phyloP scores from a whole-genome alignment of 1,284 basidiomycete species.

The Cutaneotrichosporon sp. region DNA sequence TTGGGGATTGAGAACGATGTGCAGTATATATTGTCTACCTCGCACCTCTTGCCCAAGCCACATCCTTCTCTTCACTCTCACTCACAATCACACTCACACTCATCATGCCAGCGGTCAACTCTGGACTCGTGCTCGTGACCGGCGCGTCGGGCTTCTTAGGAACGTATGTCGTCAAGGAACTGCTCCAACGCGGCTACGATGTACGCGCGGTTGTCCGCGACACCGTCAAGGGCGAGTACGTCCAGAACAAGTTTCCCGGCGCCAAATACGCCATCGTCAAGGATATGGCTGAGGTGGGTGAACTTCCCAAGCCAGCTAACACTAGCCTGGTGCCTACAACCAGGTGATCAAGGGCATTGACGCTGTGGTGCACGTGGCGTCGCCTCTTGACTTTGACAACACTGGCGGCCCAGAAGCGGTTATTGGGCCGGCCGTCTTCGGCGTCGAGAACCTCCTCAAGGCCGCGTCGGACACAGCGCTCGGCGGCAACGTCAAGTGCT shows the following conservation, averaged over 20 bases:
- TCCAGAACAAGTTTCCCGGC: slow-evolving; percentile 53
- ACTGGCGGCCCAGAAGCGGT: neutral
- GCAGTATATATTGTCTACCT: no score
- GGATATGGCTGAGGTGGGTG: slow-evolving; percentile 59
- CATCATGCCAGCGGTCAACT: slow-evolving; percentile 53
- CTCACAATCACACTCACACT: neutral
- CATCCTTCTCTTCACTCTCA: neutral
- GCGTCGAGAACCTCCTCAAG: slow-evolving; percentile 7
- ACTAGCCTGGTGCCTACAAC: slow-evolving; percentile 64
- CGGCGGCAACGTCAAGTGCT: slow-evolving; percentile 7
- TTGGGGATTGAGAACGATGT: no score
- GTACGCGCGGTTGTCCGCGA: slow-evolving; percentile 62
- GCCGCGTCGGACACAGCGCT: neutral
- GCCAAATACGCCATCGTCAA: slow-evolving; percentile 56
- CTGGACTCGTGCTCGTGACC: slow-evolving; percentile 52
- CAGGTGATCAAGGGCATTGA: slow-evolving; percentile 66
- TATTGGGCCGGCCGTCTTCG: neutral
- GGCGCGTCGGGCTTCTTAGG: slow-evolving; percentile 28
- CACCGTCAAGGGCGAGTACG: slow-evolving; percentile 56
- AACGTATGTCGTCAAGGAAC: slow-evolving; percentile 26
- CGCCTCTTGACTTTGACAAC: slow-evolving; percentile 19
- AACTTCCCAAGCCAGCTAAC: no score
- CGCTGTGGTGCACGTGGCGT: slow-evolving; percentile 54
- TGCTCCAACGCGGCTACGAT: slow-evolving; percentile 30
- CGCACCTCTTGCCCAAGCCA: no score